A percentile compares a stretch with the other conserved stretches of the same genome.
phyloP scores from a whole-genome alignment of 2,329 filamentous ascomycete species.

The Coniochaeta pulveracea region DNA sequence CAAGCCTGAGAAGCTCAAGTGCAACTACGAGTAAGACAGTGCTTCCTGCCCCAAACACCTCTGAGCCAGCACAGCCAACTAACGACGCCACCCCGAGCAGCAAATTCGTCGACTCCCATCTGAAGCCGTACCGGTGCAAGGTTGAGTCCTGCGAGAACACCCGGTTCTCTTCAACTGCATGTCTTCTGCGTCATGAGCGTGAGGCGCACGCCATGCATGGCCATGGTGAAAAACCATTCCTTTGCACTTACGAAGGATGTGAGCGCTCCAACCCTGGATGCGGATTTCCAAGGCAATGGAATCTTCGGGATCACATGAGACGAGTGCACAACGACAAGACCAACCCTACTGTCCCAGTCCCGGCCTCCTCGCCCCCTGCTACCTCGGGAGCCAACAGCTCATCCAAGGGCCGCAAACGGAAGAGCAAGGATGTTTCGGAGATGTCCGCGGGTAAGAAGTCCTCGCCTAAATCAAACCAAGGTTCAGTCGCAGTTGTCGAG shows the following conservation, averaged over 20 bases:
- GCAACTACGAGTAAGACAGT: constrained; percentile 92
- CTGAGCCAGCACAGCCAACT: constrained; percentile 10
- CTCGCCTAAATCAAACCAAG: constrained; percentile 20
- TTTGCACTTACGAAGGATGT: constrained; percentile 80
- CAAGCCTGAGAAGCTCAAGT: constrained; percentile 92
- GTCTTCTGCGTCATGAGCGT: constrained; percentile 85
- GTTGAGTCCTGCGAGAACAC: constrained; percentile 70
- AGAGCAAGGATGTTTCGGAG: constrained; percentile 39
- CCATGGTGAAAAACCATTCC: constrained; percentile 83
- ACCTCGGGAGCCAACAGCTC: constrained; percentile 15
- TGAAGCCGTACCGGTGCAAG: constrained; percentile 96
- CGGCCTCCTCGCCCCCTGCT: constrained; percentile 27
- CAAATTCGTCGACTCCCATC: constrained; percentile 94
- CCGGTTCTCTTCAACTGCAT: constrained; percentile 90
- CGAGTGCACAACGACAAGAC: constrained; percentile 63
- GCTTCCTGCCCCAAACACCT: constrained; percentile 10
- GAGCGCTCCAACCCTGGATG: constrained; percentile 73
- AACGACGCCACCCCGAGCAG: constrained; percentile 30
- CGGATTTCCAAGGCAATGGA: constrained; percentile 92
- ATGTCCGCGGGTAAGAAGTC: constrained; percentile 12
- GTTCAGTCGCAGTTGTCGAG: constrained; percentile 22
- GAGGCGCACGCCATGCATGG: constrained; percentile 95
- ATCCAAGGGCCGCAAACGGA: constrained; percentile 42
- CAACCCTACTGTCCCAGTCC: constrained; percentile 3
- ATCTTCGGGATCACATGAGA: constrained; percentile 94